Evolutionary conservation across 257 asterid genomes (phyloP).

Genomic region (Leonotis leonurus): DNA sequence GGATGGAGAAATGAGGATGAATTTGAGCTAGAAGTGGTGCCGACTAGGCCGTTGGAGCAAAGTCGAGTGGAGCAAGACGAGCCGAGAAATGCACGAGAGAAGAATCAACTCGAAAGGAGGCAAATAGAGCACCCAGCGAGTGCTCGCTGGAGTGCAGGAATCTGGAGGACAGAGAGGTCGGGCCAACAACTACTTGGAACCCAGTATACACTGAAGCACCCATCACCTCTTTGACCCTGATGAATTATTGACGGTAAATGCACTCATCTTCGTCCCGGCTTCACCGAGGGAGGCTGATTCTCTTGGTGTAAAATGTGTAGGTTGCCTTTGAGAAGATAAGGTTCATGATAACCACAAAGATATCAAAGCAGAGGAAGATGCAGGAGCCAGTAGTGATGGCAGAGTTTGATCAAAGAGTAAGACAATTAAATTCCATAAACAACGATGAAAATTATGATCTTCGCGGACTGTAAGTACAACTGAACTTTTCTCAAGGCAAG

Average conservation of each 20-base stretch:
- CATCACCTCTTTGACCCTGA: slow-evolving; percentile 95
- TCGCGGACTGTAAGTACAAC: neutral
- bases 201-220: slow-evolving; percentile 69
- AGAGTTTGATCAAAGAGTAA: slow-evolving; percentile 79
- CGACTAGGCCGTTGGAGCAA: too few relatives aligned
- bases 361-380: slow-evolving; percentile 85
- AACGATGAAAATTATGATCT: slow-evolving; percentile 27
- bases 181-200: too few relatives aligned
- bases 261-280: neutral
- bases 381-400: slow-evolving; percentile 98
- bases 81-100: too few relatives aligned
- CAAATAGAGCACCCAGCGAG: too few relatives aligned
- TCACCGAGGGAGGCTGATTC: neutral
- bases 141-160: too few relatives aligned
- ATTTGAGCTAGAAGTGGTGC: too few relatives aligned
- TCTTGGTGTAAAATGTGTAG: slow-evolving; percentile 24
- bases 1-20: too few relatives aligned
- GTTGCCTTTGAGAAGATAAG: slow-evolving; percentile 86
- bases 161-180: too few relatives aligned
- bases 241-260: slow-evolving; percentile 64
- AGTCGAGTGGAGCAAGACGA: too few relatives aligned
- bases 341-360: slow-evolving; percentile 63
- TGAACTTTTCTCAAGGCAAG: neutral
- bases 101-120: too few relatives aligned
- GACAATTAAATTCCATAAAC: slow-evolving; percentile 48